phyloP scores from a whole-genome alignment of 192 early-diverging fungal species.

The Dispira simplex region DNA sequence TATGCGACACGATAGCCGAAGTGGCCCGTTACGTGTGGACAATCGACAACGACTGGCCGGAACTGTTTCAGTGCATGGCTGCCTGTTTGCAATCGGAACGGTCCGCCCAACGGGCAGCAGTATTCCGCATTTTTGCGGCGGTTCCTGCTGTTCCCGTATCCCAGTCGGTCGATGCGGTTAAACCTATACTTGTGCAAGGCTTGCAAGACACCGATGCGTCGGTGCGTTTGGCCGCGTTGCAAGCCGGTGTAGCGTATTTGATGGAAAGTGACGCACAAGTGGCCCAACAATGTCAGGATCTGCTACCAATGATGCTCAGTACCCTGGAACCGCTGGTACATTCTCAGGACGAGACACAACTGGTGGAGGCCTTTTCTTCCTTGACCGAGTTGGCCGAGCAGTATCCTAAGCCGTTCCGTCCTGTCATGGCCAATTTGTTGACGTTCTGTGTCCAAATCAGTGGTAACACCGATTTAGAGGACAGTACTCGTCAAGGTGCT shows the following conservation, averaged over 20 bases:
- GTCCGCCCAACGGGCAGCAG: conserved; percentile 66
- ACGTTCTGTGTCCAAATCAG: conserved; percentile 61
- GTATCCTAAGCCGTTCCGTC: conserved; percentile 67
- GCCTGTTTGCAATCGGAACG: conserved; percentile 63
- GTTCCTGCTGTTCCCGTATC: conserved; percentile 63
- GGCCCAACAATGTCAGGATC: conserved; percentile 26
- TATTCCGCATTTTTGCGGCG: conserved; percentile 77
- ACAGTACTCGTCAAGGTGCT: conserved; percentile 73
- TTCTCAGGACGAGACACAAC: conserved; percentile 51
- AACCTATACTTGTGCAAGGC: conserved; percentile 51
- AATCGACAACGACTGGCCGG: conserved; percentile 51
- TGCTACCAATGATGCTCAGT: conserved; percentile 72
- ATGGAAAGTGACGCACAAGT: conserved; percentile 41
- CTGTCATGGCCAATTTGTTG: conserved; percentile 56
- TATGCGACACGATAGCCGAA: conserved; percentile 88
- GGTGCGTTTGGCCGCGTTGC: conserved; percentile 59
- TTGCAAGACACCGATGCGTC: conserved; percentile 46
- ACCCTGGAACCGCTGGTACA: conserved; percentile 54
- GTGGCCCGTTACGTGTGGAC: conserved; percentile 34
- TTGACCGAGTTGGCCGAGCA: conserved; percentile 78
- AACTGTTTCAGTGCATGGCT: conserved; percentile 65
- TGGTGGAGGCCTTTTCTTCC: conserved; percentile 56
- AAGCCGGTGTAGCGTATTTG: conserved; percentile 66
- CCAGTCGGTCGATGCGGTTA: conserved; percentile 54
- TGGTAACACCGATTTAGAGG: conserved; percentile 67